phyloP scores from a whole-genome alignment of 257 asterid species.

The Agastache rugosa region DNA sequence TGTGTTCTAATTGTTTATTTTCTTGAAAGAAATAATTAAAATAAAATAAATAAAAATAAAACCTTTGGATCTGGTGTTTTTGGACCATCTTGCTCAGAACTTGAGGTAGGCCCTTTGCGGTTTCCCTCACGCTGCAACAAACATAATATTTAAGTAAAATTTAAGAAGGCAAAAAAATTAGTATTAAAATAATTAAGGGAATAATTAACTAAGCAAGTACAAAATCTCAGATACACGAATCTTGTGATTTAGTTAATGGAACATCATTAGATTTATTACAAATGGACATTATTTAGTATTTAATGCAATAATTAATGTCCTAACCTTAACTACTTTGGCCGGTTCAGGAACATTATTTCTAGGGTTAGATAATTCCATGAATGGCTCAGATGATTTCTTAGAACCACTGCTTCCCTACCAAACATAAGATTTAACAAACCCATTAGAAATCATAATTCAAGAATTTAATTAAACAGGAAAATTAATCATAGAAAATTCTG shows the following conservation, averaged over 20 bases:
- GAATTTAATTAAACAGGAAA: not conserved
- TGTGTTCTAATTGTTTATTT: not conserved
- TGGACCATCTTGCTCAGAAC: slow-evolving; percentile 63
- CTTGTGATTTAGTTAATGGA: not conserved
- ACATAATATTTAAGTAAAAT: too few relatives aligned
- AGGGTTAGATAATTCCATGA: slow-evolving; percentile 59
- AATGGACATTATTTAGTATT: slow-evolving; percentile 6
- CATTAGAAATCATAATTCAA: not conserved
- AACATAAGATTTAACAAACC: slow-evolving; percentile 39
- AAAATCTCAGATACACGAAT: slow-evolving; percentile 37
- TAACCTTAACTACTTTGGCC: slow-evolving; percentile 71
- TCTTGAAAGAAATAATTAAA: not conserved
- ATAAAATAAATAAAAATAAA: not conserved
- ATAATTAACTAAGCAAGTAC: not conserved
- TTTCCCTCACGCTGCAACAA: slow-evolving; percentile 75
- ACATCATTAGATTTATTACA: slow-evolving; percentile 3
- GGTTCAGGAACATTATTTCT: slow-evolving; percentile 51
- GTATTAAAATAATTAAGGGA: not conserved
- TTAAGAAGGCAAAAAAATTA: not conserved
- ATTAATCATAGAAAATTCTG: not conserved
- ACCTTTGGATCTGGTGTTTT: slow-evolving; percentile 86
- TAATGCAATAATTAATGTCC: slow-evolving; percentile 33
- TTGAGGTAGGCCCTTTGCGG: slow-evolving; percentile 57
- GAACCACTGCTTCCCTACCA: slow-evolving; percentile 64
- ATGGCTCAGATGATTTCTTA: slow-evolving; percentile 66